Evolutionary conservation across 345 rosid genomes (phyloP).

Genomic region (Lenwebbia sp.): DNA sequence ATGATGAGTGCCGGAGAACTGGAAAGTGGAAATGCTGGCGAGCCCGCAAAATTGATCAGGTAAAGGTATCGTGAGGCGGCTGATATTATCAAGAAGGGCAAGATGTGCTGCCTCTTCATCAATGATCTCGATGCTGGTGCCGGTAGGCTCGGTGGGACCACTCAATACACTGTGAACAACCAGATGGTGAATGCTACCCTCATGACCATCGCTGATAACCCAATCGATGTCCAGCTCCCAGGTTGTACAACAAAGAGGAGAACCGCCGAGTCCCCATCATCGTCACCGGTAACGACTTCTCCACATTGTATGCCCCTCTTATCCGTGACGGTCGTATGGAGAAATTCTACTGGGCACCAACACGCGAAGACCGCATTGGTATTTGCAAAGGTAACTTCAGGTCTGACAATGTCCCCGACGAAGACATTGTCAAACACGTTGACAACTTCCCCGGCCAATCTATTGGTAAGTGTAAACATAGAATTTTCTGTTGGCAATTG

Average conservation of each 20-base stretch:
- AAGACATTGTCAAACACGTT: constrained; percentile 8
- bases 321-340: constrained; percentile 22
- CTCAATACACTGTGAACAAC: constrained; percentile 16
- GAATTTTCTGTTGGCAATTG: background rate
- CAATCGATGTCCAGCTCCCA: constrained; percentile 12
- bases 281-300: constrained; percentile 16
- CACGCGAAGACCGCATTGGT: constrained; percentile 17
- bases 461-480: constrained; percentile 3
- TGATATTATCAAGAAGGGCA: constrained; percentile 16
- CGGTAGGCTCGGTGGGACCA: constrained; percentile 11
- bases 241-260: constrained; percentile 19
- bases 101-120: constrained; percentile 18
- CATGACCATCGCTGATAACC: constrained; percentile 22
- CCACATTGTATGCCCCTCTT: constrained; percentile 15
- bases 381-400: constrained; percentile 15
- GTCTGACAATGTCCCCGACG: constrained; percentile 2
- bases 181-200: constrained; percentile 20
- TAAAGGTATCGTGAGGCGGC: constrained; percentile 18
- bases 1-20: constrained; percentile 22
- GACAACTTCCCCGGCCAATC: constrained; percentile 16
- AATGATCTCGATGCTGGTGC: constrained; percentile 19
- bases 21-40: constrained; percentile 18
- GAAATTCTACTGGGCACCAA: constrained; percentile 21
- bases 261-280: constrained; percentile 15
- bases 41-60: constrained; percentile 17